Conservation (phyloP, 192 early-diverging fungal genomes). For the Gonapodya prolifera region DNA sequence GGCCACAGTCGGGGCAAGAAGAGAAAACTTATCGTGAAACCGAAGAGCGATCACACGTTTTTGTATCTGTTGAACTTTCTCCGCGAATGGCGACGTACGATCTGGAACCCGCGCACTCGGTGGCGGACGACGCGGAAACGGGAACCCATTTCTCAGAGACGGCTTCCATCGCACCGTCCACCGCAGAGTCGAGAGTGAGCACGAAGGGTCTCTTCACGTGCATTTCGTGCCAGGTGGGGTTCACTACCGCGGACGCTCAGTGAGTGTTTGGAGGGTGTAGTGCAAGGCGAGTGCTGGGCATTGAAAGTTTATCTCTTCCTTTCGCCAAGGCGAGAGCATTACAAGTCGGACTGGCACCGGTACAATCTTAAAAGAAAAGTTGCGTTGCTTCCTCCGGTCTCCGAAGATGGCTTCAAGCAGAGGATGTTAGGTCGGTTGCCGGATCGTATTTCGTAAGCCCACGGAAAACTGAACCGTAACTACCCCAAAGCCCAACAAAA, state of each 20-base stretch:
- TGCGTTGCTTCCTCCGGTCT: conserved; percentile 74
- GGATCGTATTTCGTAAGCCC: background rate
- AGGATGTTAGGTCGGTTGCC: conserved; percentile 37
- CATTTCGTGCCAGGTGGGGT: conserved; percentile 86
- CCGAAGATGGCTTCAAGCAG: conserved; percentile 66
- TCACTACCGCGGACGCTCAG: conserved; percentile 76
- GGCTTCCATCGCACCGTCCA: background rate
- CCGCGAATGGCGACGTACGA: background rate
- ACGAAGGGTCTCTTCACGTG: conserved; percentile 49
- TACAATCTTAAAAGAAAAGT: conserved; percentile 99
- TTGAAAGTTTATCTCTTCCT: background rate
- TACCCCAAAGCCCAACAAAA: conserved; percentile 33
- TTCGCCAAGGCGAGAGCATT: conserved; percentile 57
- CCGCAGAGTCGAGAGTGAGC: background rate
- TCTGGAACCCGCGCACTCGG: background rate
- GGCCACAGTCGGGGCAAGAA: no score
- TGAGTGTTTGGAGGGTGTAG: background rate
- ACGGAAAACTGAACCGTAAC: background rate
- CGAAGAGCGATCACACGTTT: no score
- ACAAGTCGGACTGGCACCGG: conserved; percentile 93
- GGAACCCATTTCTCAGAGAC: background rate
- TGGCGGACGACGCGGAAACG: background rate
- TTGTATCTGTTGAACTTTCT: no score
- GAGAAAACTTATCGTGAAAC: no score
- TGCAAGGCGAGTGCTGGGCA: background rate